These are phyloP conservation scores for Colletotrichum sansevieriae DNA, from an alignment of 2,329 filamentous ascomycete genomes.

Conservation along the genomic window DNA sequence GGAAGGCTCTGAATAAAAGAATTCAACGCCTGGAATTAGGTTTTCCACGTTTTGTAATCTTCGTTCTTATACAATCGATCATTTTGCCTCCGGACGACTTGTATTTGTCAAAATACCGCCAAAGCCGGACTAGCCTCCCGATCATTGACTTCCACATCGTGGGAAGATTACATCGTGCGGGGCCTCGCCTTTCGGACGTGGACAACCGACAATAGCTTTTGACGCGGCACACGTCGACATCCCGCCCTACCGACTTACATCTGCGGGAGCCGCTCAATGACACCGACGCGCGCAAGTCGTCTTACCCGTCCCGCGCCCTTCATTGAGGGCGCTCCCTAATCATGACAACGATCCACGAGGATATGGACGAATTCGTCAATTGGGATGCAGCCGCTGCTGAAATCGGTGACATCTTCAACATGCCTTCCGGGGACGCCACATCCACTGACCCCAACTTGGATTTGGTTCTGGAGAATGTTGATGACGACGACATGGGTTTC, in stretches of 20 bases:
- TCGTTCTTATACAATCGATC: slow-evolving; percentile 40
- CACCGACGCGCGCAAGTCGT: slow-evolving; percentile 30
- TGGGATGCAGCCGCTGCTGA: slow-evolving; percentile 66
- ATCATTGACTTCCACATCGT: slow-evolving; percentile 7
- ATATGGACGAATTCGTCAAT: slow-evolving; percentile 74
- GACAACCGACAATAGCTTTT: slow-evolving; percentile 27
- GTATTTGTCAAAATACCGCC: slow-evolving; percentile 26
- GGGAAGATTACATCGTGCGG: slow-evolving; percentile 31
- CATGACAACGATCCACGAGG: slow-evolving; percentile 57
- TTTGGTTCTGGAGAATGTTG: slow-evolving; percentile 66
- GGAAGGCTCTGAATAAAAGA: slow-evolving; percentile 37
- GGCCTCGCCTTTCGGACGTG: slow-evolving; percentile 30
- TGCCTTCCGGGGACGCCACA: slow-evolving; percentile 53
- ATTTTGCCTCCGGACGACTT: slow-evolving; percentile 28
- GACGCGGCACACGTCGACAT: slow-evolving; percentile 8
- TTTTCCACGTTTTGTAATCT: slow-evolving; percentile 16
- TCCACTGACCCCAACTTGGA: slow-evolving; percentile 59
- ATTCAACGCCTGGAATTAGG: slow-evolving; percentile 20
- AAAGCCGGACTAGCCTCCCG: slow-evolving; percentile 11
- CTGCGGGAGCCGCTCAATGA: slow-evolving; percentile 26
- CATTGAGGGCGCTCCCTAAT: slow-evolving; percentile 30
- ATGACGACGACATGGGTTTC: slow-evolving; percentile 72
- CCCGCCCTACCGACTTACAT: slow-evolving; percentile 33
- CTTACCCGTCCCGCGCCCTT: slow-evolving; percentile 27
- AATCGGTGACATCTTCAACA: slow-evolving; percentile 50